A percentile compares a stretch with the other conserved stretches of the same genome.
phyloP scores from a whole-genome alignment of 2,329 filamentous ascomycete genomes.

The Chalara sp. region DNA sequence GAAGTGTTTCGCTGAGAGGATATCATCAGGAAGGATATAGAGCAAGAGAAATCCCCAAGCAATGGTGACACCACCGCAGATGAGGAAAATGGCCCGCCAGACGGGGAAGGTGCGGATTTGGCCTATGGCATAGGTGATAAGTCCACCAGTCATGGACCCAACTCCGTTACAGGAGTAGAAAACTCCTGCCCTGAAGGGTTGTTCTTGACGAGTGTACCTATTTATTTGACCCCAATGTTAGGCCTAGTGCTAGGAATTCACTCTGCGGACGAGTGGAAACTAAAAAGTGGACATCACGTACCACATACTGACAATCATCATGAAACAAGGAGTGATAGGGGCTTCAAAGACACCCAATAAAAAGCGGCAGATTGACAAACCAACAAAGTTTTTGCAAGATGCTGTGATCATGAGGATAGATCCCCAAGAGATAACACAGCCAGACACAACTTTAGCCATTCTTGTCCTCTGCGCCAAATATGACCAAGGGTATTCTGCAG shows the following conservation, averaged over 20 bases:
- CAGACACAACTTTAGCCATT: slow-evolving; percentile 52
- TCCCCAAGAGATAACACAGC: slow-evolving; percentile 54
- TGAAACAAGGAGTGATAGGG: background rate
- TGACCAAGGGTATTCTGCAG: slow-evolving; percentile 11
- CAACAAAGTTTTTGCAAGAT: slow-evolving; percentile 48
- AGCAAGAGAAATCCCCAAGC: slow-evolving; percentile 31
- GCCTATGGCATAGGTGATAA: slow-evolving; percentile 17
- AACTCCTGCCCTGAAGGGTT: background rate
- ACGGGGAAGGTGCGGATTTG: no score
- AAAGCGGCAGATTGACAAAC: slow-evolving; percentile 56
- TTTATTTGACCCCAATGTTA: no score
- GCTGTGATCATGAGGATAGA: slow-evolving; percentile 52
- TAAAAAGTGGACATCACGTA: no score
- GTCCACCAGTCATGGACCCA: slow-evolving; percentile 1
- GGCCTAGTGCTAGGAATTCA: no score
- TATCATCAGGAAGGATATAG: slow-evolving; percentile 38
- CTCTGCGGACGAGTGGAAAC: no score
- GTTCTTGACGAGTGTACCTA: background rate
- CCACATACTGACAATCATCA: background rate
- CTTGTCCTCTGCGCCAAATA: slow-evolving; percentile 28
- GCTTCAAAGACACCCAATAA: slow-evolving; percentile 61
- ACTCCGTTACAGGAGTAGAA: background rate
- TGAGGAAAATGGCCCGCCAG: slow-evolving; percentile 11
- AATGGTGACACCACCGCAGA: slow-evolving; percentile 18
- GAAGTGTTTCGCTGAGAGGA: slow-evolving; percentile 27